Conservation (phyloP, 169 alveolate species). For the Besnoitia besnoiti region DNA sequence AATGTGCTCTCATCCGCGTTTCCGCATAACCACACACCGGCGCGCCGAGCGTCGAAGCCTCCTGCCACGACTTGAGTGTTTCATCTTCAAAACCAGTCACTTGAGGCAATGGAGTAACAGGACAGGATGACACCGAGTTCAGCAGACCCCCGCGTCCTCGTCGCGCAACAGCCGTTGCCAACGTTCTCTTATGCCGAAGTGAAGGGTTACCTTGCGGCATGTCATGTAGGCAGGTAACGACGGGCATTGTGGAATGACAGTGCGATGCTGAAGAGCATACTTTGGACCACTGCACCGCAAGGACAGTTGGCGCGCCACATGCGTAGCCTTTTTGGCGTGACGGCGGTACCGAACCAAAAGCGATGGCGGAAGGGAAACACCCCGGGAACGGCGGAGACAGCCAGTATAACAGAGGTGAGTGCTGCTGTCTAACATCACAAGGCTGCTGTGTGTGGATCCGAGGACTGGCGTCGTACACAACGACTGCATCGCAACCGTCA, state of each 20-base stretch:
- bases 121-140: background rate
- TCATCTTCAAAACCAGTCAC: background rate
- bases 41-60: constrained; percentile 7
- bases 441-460: background rate
- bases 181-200: background rate
- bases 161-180: background rate
- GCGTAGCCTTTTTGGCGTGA: background rate
- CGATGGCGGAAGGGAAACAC: constrained; percentile 24
- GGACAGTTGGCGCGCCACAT: background rate
- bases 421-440: background rate
- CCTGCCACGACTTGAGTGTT: constrained; percentile 6
- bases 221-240: background rate
- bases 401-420: background rate
- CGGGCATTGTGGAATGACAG: background rate
- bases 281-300: constrained; percentile 16
- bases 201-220: background rate
- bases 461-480: background rate
- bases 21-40: background rate
- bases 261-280: background rate
- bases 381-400: constrained; percentile 5
- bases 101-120: background rate
- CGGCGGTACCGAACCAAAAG: background rate
- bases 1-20: background rate
- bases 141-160: background rate
- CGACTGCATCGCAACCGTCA: background rate